Conservation (phyloP, 148 eudicot genomes). For the Vaccinium macrocarpon region DNA sequence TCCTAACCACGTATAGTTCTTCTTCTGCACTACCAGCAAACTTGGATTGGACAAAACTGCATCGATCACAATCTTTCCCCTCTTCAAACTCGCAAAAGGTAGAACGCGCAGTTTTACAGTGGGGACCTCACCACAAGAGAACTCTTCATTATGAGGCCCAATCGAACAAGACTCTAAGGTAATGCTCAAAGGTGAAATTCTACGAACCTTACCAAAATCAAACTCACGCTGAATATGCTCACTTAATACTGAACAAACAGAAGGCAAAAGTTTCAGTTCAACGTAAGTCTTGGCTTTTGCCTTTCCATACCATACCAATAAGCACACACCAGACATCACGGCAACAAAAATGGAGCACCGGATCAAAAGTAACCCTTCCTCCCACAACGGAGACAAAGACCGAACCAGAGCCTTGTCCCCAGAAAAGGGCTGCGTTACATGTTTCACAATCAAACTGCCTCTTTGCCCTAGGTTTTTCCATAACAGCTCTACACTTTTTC, state of each 20-base stretch:
- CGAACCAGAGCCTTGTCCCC: constrained; percentile 53
- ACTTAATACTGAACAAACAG: constrained; percentile 73
- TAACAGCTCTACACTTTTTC: constrained; percentile 57
- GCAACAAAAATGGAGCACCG: constrained; percentile 80
- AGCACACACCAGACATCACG: constrained; percentile 83
- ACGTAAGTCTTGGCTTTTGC: constrained; percentile 70
- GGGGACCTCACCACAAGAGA: constrained; percentile 92
- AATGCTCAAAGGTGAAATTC: constrained; percentile 86
- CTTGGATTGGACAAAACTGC: constrained; percentile 85
- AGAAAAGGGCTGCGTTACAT: constrained; percentile 56
- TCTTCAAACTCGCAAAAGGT: constrained; percentile 81
- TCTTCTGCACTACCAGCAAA: constrained; percentile 81
- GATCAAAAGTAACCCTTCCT: constrained; percentile 75
- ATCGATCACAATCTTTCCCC: constrained; percentile 89
- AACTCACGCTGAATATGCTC: constrained; percentile 78
- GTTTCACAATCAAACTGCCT: constrained; percentile 57
- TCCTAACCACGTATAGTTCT: constrained; percentile 91
- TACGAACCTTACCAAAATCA: constrained; percentile 84
- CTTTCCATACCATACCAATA: constrained; percentile 84
- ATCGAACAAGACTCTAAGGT: constrained; percentile 88
- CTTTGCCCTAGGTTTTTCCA: constrained; percentile 53
- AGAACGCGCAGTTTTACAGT: constrained; percentile 68
- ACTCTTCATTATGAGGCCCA: constrained; percentile 88
- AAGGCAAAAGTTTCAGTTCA: constrained; percentile 76
- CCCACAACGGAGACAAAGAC: constrained; percentile 68